phyloP scores from a whole-genome alignment of 495 filamentous ascomycete genomes.

The Aspergillus biplanus region DNA sequence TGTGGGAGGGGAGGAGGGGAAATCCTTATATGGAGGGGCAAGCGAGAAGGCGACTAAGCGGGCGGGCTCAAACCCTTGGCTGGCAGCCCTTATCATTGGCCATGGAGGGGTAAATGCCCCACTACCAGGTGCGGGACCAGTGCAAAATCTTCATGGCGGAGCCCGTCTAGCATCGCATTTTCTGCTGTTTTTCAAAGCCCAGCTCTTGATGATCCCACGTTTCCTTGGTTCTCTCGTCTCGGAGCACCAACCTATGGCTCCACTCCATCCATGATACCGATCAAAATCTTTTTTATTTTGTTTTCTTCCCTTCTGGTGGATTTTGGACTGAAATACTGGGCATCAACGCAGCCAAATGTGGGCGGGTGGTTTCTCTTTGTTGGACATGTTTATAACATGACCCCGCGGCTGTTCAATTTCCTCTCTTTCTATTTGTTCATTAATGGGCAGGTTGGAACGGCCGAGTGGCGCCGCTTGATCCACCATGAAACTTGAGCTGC shows the following conservation, averaged over 20 bases:
- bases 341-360: conserved; percentile 47
- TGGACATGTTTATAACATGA: conserved; percentile 33
- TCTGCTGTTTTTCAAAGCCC: conserved; percentile 22
- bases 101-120: conserved; percentile 31
- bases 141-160: conserved; percentile 46
- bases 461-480: conserved; percentile 30
- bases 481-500: conserved; percentile 19
- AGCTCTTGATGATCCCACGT: conserved; percentile 14
- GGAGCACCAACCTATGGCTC: conserved; percentile 19
- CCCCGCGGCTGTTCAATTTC: conserved; percentile 30
- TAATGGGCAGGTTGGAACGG: conserved; percentile 21
- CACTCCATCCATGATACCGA: conserved; percentile 26
- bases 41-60: conserved; percentile 51
- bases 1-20: conserved; percentile 51
- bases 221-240: conserved; percentile 37
- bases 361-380: conserved; percentile 28
- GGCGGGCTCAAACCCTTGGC: conserved; percentile 48
- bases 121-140: conserved; percentile 31
- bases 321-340: conserved; percentile 39
- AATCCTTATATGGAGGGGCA: conserved; percentile 59
- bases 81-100: conserved; percentile 34
- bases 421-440: conserved; percentile 24
- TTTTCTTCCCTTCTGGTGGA: conserved; percentile 20
- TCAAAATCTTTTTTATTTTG: conserved; percentile 34
- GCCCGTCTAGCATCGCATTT: conserved; percentile 8